Evolutionary conservation across 2,329 filamentous ascomycete genomes (phyloP).

Genomic region (Zymoseptoria brevis): DNA sequence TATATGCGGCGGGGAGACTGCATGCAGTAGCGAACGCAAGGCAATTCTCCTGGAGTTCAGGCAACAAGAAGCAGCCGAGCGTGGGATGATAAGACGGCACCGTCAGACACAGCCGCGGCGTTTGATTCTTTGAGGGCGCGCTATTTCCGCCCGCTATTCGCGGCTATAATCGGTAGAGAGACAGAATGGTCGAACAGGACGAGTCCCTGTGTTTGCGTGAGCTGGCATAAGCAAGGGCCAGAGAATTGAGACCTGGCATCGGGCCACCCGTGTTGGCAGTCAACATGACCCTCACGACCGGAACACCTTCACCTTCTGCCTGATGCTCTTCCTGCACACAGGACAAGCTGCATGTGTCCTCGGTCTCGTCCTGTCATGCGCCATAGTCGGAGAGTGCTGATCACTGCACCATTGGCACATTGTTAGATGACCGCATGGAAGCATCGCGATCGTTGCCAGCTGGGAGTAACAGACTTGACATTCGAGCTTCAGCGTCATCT

Average conservation of each 20-base stretch:
- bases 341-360: constrained; percentile 35
- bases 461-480: constrained; percentile 49
- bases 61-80: neutral
- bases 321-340: constrained; percentile 40
- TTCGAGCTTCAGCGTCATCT: constrained; percentile 44
- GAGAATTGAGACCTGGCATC: neutral
- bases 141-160: neutral
- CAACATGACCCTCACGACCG: constrained; percentile 12
- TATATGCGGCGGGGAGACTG: neutral
- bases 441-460: constrained; percentile 43
- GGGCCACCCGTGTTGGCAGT: neutral
- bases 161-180: neutral
- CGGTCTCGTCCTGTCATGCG: constrained; percentile 35
- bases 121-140: neutral
- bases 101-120: neutral
- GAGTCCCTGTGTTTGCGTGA: neutral
- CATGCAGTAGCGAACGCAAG: neutral
- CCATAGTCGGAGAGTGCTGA: constrained; percentile 39
- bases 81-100: neutral
- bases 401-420: constrained; percentile 51
- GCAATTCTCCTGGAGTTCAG: neutral
- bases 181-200: neutral
- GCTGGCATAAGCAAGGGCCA: neutral
- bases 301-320: constrained; percentile 35
- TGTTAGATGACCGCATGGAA: constrained; percentile 49